phyloP scores from a whole-genome alignment of 805 yeast species.

The Saturnispora kantuleensis region DNA sequence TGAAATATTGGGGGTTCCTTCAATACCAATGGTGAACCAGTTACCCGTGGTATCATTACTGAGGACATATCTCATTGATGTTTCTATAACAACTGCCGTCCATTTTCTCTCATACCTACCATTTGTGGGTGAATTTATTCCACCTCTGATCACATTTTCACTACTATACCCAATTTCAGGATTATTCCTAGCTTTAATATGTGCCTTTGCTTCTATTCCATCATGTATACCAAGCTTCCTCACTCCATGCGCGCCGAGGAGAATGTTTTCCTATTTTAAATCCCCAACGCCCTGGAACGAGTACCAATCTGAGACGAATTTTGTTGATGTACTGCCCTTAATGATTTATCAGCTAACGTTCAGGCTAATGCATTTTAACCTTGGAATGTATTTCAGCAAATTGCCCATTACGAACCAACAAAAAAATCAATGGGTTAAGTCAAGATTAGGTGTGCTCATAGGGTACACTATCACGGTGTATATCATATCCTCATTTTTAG shows the following conservation, averaged over 20 bases:
- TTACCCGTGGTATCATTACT: slow-evolving; percentile 24
- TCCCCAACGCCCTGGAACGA: neutral
- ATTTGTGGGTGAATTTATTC: slow-evolving; percentile 30
- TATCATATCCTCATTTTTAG: slow-evolving; percentile 14
- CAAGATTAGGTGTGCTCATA: slow-evolving; percentile 38
- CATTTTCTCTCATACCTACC: slow-evolving; percentile 33
- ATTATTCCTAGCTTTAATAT: slow-evolving; percentile 31
- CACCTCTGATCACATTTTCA: slow-evolving; percentile 35
- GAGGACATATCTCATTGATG: slow-evolving; percentile 20
- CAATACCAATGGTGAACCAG: neutral
- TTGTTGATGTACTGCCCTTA: slow-evolving; percentile 3
- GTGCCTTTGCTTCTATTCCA: slow-evolving; percentile 34
- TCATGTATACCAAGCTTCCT: neutral
- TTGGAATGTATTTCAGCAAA: slow-evolving; percentile 3
- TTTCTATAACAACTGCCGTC: slow-evolving; percentile 24
- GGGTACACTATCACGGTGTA: slow-evolving; percentile 34
- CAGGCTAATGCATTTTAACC: neutral
- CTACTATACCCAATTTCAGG: slow-evolving; percentile 38
- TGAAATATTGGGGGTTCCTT: neutral
- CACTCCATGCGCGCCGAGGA: slow-evolving; percentile 5
- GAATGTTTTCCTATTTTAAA: slow-evolving; percentile 8
- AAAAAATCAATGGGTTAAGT: slow-evolving; percentile 34
- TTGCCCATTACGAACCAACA: slow-evolving; percentile 4
- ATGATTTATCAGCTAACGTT: neutral
- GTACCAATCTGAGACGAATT: neutral